Evolutionary conservation across 352 stramenopile species (phyloP).

Genomic region (Heterotrichella gracilis): DNA sequence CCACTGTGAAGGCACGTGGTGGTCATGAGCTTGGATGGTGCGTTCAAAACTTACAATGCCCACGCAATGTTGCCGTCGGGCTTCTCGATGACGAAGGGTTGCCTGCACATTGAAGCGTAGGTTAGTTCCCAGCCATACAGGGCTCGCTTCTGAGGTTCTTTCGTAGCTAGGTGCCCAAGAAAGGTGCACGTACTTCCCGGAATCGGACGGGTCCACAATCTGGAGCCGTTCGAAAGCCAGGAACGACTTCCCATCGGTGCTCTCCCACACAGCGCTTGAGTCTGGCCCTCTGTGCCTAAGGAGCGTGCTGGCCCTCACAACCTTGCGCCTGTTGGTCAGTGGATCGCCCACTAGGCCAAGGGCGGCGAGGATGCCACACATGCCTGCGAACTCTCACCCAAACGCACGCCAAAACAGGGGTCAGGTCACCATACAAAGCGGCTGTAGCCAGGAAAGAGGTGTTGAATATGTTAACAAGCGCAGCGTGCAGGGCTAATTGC

Average conservation of each 20-base stretch:
- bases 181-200: constrained; percentile 38
- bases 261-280: constrained; percentile 17
- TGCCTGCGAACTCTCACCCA: too few relatives aligned
- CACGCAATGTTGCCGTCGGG: too few relatives aligned
- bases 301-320: constrained; percentile 17
- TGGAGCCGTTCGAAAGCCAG: constrained; percentile 79
- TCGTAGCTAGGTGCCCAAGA: constrained; percentile 27
- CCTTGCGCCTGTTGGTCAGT: constrained; percentile 12
- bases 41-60: too few relatives aligned
- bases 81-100: too few relatives aligned
- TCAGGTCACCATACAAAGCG: too few relatives aligned
- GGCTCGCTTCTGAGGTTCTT: constrained; percentile 11
- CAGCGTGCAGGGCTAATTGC: too few relatives aligned
- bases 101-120: constrained; percentile 50
- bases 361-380: constrained; percentile 17
- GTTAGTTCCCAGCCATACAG: background rate
- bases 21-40: too few relatives aligned
- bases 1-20: too few relatives aligned
- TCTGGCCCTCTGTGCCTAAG: constrained; percentile 18
- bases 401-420: too few relatives aligned
- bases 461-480: too few relatives aligned
- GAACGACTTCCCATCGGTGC: constrained; percentile 14
- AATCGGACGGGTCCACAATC: constrained; percentile 89
- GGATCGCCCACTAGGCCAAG: constrained; percentile 11
- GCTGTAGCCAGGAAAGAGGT: too few relatives aligned